Conservation (phyloP, 257 asterid species). For the Cynanchum wilfordii region DNA sequence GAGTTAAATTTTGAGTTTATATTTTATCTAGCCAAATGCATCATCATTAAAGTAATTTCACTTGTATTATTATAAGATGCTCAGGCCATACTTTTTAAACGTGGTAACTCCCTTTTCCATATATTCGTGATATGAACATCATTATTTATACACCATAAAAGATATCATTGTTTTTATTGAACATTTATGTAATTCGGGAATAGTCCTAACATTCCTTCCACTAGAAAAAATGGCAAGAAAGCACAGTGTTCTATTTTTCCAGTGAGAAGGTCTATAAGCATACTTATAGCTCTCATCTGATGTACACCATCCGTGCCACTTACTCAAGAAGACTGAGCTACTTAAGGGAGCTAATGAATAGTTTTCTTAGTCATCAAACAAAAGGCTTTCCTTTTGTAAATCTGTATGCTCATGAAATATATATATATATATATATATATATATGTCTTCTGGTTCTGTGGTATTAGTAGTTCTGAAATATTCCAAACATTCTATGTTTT, state of each 20-base stretch:
- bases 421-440: no score
- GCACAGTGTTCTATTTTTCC: not conserved
- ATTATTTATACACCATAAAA: not conserved
- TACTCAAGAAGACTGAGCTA: not conserved
- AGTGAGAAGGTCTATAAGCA: not conserved
- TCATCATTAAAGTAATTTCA: not conserved
- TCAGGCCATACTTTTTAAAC: not conserved
- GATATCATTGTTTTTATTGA: not conserved
- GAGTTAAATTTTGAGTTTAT: conserved; percentile 10
- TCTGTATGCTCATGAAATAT: not conserved
- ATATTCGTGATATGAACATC: not conserved
- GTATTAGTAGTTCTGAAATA: not conserved
- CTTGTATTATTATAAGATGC: not conserved
- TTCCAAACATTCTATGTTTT: not conserved
- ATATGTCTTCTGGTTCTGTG: not conserved
- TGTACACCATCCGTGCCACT: not conserved
- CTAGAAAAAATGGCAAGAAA: not conserved
- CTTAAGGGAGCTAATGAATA: not conserved
- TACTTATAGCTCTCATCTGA: not conserved
- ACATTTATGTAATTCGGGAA: not conserved
- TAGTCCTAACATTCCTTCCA: not conserved
- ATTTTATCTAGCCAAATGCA: not conserved
- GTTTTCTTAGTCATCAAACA: not conserved
- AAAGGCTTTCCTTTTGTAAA: not conserved
- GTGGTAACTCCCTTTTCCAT: not conserved